Evolutionary conservation across 2,329 filamentous ascomycete species (phyloP).

Genomic region (Ceratocystis eucalypticola): DNA sequence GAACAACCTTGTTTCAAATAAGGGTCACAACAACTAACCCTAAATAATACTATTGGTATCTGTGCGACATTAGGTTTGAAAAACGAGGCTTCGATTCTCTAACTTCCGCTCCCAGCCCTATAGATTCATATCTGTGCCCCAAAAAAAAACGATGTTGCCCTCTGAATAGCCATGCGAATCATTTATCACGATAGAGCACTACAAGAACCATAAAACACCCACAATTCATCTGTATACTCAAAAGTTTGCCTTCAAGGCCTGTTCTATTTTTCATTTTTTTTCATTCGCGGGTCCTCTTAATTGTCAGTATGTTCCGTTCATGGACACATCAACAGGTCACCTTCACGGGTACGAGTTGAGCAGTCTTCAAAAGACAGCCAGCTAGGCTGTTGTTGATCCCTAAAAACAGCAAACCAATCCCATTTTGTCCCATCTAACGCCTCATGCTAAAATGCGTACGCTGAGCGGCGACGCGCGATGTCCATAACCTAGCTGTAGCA

Average conservation of each 20-base stretch:
- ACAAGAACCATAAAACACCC: background rate
- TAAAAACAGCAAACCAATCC: slow-evolving; percentile 16
- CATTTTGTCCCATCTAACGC: slow-evolving; percentile 19
- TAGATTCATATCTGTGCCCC: too few species aligned
- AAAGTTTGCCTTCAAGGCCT: slow-evolving; percentile 8
- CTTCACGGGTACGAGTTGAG: slow-evolving; percentile 11
- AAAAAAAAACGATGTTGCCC: background rate
- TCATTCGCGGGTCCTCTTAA: slow-evolving; percentile 6
- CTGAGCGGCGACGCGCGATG: slow-evolving; percentile 14
- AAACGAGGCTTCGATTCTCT: too few species aligned
- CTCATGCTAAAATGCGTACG: slow-evolving; percentile 17
- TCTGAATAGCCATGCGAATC: background rate
- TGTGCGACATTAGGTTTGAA: too few species aligned
- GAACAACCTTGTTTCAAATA: background rate
- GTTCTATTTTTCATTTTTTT: slow-evolving; percentile 13
- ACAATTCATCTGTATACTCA: background rate
- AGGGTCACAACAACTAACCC: background rate
- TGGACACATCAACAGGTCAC: slow-evolving; percentile 10
- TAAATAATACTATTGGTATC: background rate
- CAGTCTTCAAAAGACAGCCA: slow-evolving; percentile 14
- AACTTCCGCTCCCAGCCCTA: too few species aligned
- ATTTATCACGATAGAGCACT: background rate
- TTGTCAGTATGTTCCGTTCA: slow-evolving; percentile 1
- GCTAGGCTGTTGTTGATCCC: slow-evolving; percentile 17
- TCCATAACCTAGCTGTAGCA: slow-evolving; percentile 10